phyloP scores from a whole-genome alignment of 768 basidiomycete genomes.

The Polyporus arcularius region DNA sequence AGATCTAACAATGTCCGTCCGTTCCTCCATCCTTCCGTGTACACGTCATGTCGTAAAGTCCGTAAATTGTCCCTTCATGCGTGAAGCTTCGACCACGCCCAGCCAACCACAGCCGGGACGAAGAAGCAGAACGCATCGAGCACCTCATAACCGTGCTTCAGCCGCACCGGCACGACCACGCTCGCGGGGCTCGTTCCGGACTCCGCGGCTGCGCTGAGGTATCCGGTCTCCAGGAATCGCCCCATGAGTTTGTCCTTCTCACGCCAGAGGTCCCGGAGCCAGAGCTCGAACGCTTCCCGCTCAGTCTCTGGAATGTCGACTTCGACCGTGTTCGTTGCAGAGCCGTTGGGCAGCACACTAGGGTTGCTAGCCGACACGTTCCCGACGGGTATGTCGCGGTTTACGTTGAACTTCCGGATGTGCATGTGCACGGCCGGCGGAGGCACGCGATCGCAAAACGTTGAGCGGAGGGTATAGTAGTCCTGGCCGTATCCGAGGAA shows the following conservation, averaged over 20 bases:
- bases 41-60: constrained; percentile 1
- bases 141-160: constrained; percentile 56
- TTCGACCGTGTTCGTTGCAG: constrained; percentile 18
- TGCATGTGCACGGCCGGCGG: constrained; percentile 90
- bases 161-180: constrained; percentile 59
- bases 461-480: constrained; percentile 87
- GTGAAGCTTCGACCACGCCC: constrained; percentile 25
- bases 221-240: constrained; percentile 56
- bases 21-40: neutral
- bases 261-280: constrained; percentile 81
- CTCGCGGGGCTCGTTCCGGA: constrained; percentile 5
- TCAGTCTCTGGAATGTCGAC: constrained; percentile 35
- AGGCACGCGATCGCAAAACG: constrained; percentile 78
- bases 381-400: constrained; percentile 68
- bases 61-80: neutral
- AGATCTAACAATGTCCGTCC: constrained; percentile 2
- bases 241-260: constrained; percentile 83
- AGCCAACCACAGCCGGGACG: constrained; percentile 42
- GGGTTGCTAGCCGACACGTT: constrained; percentile 45
- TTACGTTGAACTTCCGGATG: constrained; percentile 74
- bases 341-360: constrained; percentile 29
- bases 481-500: constrained; percentile 80
- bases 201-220: constrained; percentile 38
- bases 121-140: constrained; percentile 74
- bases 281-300: constrained; percentile 64